phyloP scores from a whole-genome alignment of 768 basidiomycete genomes.

The Tephrocybe sp. region DNA sequence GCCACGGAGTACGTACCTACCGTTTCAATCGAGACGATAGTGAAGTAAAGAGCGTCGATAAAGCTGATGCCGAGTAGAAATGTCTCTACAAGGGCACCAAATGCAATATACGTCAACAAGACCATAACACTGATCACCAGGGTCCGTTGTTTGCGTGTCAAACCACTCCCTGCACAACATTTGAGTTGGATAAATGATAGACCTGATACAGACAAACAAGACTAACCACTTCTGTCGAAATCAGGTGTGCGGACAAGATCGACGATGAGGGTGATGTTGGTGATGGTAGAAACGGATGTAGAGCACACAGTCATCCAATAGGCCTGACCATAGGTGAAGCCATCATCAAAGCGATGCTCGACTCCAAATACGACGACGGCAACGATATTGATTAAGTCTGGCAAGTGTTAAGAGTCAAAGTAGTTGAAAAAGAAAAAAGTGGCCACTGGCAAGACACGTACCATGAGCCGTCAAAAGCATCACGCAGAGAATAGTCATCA shows the following conservation, averaged over 20 bases:
- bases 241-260: constrained; percentile 62
- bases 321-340: constrained; percentile 67
- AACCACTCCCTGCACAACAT: constrained; percentile 69
- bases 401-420: too few species aligned
- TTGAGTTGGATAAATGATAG: background rate
- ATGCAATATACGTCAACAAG: constrained; percentile 68
- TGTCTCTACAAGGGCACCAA: constrained; percentile 65
- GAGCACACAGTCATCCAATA: constrained; percentile 83
- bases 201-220: background rate
- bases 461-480: constrained; percentile 70
- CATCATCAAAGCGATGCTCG: constrained; percentile 57
- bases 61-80: constrained; percentile 57
- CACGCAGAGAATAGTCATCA: constrained; percentile 65
- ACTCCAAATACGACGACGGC: constrained; percentile 64
- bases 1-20: constrained; percentile 37
- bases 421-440: background rate
- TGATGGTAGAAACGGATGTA: constrained; percentile 62
- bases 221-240: constrained; percentile 63
- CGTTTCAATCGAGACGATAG: constrained; percentile 71
- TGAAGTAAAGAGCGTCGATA: constrained; percentile 78
- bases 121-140: constrained; percentile 80
- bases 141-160: constrained; percentile 77
- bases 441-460: constrained; percentile 31
- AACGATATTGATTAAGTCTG: constrained; percentile 70
- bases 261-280: constrained; percentile 65